Percentiles rank a stretch among this genome's conserved stretches.
phyloP scores from a whole-genome alignment of 1,139 yeast genomes.

The Scheffersomyces illinoinensis region DNA sequence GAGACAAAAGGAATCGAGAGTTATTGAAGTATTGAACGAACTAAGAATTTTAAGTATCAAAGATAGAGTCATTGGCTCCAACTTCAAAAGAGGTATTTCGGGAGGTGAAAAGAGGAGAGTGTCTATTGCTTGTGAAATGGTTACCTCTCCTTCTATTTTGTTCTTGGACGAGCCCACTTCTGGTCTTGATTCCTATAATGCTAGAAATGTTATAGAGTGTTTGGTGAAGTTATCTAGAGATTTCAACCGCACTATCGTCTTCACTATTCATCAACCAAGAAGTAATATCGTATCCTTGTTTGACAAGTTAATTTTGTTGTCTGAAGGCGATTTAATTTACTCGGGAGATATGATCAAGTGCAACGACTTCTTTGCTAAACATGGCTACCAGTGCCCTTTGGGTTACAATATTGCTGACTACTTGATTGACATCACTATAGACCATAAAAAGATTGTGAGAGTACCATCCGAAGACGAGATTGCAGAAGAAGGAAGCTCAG shows the following conservation, averaged over 20 bases:
- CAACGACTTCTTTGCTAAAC: conserved; percentile 68
- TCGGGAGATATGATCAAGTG: conserved; percentile 80
- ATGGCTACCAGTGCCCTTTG: conserved; percentile 81
- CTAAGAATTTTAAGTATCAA: conserved; percentile 79
- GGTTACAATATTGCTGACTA: conserved; percentile 95
- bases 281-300: conserved; percentile 91
- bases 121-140: conserved; percentile 86
- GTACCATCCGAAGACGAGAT: conserved; percentile 15
- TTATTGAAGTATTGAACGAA: conserved; percentile 80
- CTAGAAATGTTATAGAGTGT: conserved; percentile 85
- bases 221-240: conserved; percentile 77
- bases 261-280: conserved; percentile 97
- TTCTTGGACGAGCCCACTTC: conserved; percentile 92
- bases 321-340: conserved; percentile 83
- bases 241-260: conserved; percentile 81
- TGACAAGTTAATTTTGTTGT: conserved; percentile 75
- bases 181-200: conserved; percentile 91
- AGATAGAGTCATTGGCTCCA: conserved; percentile 86
- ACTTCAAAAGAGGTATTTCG: conserved; percentile 86
- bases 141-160: conserved; percentile 78
- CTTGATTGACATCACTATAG: conserved; percentile 85
- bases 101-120: conserved; percentile 93
- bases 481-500: conserved; percentile 24
- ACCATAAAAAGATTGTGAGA: conserved; percentile 39
- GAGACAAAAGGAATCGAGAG: conserved; percentile 73